Percentiles rank a stretch among this genome's conserved stretches.
Evolutionary conservation across 495 filamentous ascomycete species (phyloP).

Genomic region (Aspergillus ostianus): DNA sequence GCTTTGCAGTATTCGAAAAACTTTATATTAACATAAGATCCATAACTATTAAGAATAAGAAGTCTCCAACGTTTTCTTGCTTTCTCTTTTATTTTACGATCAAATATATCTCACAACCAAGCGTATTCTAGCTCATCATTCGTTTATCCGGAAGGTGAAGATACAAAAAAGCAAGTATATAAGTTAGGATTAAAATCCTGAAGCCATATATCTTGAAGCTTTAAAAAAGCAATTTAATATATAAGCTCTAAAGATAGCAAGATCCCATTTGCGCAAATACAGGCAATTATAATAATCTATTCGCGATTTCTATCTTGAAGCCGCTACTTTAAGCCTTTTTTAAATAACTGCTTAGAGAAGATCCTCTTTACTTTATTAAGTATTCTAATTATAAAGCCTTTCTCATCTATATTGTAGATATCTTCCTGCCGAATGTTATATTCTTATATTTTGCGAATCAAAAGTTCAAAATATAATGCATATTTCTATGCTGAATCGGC

Average conservation of each 20-base stretch:
- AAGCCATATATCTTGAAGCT: conserved; percentile 7
- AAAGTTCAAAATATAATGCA: conserved; percentile 2
- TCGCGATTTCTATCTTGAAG: conserved; percentile 13
- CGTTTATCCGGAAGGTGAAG: conserved; percentile 1
- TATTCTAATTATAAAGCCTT: neutral
- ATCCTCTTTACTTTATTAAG: conserved; percentile 5
- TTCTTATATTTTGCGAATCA: neutral
- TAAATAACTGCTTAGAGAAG: conserved; percentile 9
- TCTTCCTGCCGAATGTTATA: neutral
- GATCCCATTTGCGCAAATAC: conserved; percentile 7
- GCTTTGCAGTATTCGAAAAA: conserved; percentile 9
- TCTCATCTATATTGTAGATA: conserved; percentile 9
- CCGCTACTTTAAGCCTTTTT: conserved; percentile 3
- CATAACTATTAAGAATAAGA: conserved; percentile 9
- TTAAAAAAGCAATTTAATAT: neutral
- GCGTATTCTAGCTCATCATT: conserved; percentile 12
- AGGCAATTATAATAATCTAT: conserved; percentile 12
- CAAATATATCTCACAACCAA: conserved; percentile 6
- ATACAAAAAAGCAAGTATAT: conserved; percentile 6
- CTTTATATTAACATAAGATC: conserved; percentile 10
- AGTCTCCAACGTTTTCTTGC: conserved; percentile 7
- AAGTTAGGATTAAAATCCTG: conserved; percentile 7
- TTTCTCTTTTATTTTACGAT: conserved; percentile 8
- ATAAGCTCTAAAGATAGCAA: conserved; percentile 6
- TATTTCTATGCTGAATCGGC: conserved; percentile 2